Evolutionary conservation across 768 basidiomycete genomes (phyloP).

Genomic region (Trametopsis cervina): DNA sequence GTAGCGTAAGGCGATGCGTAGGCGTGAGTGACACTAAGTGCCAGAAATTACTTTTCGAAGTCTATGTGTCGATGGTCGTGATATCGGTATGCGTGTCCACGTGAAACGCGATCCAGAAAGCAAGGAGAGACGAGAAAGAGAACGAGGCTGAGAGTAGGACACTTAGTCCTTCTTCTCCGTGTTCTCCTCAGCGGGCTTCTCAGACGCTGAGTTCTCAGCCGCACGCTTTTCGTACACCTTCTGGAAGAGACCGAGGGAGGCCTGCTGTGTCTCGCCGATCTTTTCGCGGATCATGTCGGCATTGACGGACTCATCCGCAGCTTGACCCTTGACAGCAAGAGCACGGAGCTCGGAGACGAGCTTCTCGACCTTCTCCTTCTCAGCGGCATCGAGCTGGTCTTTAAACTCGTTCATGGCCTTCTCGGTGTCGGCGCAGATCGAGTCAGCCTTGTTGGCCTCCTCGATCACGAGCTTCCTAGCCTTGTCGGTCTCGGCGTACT

Average conservation of each 20-base stretch:
- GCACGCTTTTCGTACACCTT: slow-evolving; percentile 92
- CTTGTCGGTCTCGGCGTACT: slow-evolving; percentile 92
- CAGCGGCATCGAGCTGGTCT: slow-evolving; percentile 86
- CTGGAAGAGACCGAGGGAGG: slow-evolving; percentile 95
- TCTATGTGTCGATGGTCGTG: slow-evolving; percentile 1
- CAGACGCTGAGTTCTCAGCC: slow-evolving; percentile 54
- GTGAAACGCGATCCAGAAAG: not conserved
- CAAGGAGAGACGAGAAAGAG: not conserved
- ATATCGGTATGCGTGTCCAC: too few relatives aligned
- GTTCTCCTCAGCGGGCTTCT: slow-evolving; percentile 30
- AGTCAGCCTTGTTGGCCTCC: slow-evolving; percentile 95
- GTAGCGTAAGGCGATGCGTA: slow-evolving; percentile 3
- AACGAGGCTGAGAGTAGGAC: slow-evolving; percentile 11
- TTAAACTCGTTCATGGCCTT: slow-evolving; percentile 99
- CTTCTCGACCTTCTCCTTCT: slow-evolving; percentile 91
- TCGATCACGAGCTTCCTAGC: slow-evolving; percentile 83
- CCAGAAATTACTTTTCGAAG: slow-evolving; percentile 12
- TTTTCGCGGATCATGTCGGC: slow-evolving; percentile 88
- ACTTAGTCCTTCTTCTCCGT: slow-evolving; percentile 84
- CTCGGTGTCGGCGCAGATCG: slow-evolving; percentile 90
- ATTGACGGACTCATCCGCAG: slow-evolving; percentile 72
- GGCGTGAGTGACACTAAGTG: slow-evolving; percentile 6
- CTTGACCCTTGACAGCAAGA: slow-evolving; percentile 83
- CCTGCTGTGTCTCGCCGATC: slow-evolving; percentile 90
- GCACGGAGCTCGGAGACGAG: slow-evolving; percentile 85